Base-by-base conservation (phyloP, 176 grass and related monocot species). In the Oryza glaberrima region DNA sequence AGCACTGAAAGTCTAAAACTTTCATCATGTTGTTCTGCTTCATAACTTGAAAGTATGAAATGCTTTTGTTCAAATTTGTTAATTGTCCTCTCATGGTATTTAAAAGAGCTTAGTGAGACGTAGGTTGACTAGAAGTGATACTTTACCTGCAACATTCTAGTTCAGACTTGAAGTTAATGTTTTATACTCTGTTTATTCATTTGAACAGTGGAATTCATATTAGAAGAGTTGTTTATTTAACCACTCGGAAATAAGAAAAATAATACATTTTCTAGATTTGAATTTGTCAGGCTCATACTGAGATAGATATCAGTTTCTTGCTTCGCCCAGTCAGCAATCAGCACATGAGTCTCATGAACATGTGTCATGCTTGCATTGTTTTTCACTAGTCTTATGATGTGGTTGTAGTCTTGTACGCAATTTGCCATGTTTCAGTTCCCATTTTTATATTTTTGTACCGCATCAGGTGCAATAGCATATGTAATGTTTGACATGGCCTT, bases 141-240 rank as follows among this genome's bases (percentile, higher is more conserved):
- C 54, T 10, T 83, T 78, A 54, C 54, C 30, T 83, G 7, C 30
- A 23, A 22, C n/a, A 43, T 70, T 87, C 38, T 11, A 71, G 20
- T 80, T 32, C 16, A 51, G 67, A 48, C 43, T 66, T 68, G 20
- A 11, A 67, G 56, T 20, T 40, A 76, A 26, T 60, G 49, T 76
- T 80, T 51, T 66, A 30, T 80, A 56, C 19, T 26, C 0, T 36
- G 10, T 25, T 48, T 35, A 16, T 1, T 81, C n/a, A 9, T 67
- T 41, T 51, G 34, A 56, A 34, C 22, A 51, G 20, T 86, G 69
- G 1, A 8, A 58, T 30, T 35, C 47, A 44, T 11, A 47, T 4
- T 54, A n/a, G 44, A 66, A 64, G 64, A 73, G 6, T 20, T 7
- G 43, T 73, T 79, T 3, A 19, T 63, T 60, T 69, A 12, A 69